Evolutionary conservation across 129 eudicot species (phyloP), one percentile per base, ranked within the genome.

Genomic region (Pulicaria dysenterica): DNA sequence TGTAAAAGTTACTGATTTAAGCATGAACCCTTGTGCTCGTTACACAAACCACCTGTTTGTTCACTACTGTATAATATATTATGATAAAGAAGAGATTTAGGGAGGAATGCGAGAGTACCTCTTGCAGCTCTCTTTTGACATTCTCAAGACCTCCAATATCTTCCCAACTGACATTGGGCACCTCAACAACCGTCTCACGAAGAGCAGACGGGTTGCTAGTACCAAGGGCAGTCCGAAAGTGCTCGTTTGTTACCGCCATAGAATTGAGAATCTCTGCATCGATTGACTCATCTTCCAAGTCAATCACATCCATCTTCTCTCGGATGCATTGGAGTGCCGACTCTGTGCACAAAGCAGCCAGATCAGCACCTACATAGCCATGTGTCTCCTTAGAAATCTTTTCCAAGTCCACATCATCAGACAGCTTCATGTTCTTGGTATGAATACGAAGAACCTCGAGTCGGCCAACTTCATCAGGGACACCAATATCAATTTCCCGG

Each of bases 301-400:
- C 98, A 67, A 94, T 94, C 69, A 94, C 98, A 53, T 94, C 98
- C 98, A 94, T 94, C 77, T 94, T 94, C 82, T 94, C 98, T 50
- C 98, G 84, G 44, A 94, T 94, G 63, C 98, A 94, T 63, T 94
- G 98, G 19, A 94, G 90, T 7, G 98, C 98, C 41, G 98, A 86
- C 86, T 94, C 98, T 0, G 97, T 94, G 45, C 98, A 94, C 79
- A 94, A 56, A 46, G 98, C 98, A 8, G 98, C 98, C 68, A 94
- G 77, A 65, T 94, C 98, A 64, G 98, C 96, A 76, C 98, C 98
- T 3, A 94, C 98, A 17, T 90, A 94, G 0, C 97, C 98, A 16
- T 94, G 98, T 14, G 98, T 94, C 51, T 94, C 93, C 75, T 94
- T 94, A 3, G 87, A 65, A 68, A 94, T 90, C 71, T 73, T 94